Evolutionary conservation across 306 rosid species (phyloP).

Genomic region (Quercus agrifolia): DNA sequence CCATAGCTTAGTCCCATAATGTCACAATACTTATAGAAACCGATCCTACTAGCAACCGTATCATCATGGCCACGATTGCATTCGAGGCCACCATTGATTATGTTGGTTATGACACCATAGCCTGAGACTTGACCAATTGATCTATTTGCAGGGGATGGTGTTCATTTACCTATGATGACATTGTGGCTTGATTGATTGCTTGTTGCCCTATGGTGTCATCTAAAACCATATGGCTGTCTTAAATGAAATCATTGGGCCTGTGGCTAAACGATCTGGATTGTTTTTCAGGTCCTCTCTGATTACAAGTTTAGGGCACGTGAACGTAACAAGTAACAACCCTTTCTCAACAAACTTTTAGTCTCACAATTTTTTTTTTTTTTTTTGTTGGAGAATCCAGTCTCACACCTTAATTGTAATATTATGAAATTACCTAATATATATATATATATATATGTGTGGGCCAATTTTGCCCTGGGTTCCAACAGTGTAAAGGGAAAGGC

Average conservation of each 20-base stretch:
- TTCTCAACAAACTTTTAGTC: neutral
- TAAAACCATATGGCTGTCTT: slow-evolving; percentile 67
- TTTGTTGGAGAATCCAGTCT: no score
- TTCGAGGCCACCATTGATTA: slow-evolving; percentile 51
- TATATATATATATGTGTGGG: no score
- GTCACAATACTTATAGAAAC: no score
- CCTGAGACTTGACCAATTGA: slow-evolving; percentile 35
- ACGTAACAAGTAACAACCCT: no score
- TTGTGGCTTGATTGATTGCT: slow-evolving; percentile 53
- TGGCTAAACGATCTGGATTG: slow-evolving; percentile 53
- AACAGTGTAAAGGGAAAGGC: no score
- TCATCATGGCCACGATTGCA: slow-evolving; percentile 17
- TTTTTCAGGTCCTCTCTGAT: slow-evolving; percentile 40
- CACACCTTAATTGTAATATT: no score
- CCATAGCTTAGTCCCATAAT: slow-evolving; percentile 15
- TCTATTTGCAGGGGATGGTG: slow-evolving; percentile 26
- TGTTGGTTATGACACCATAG: slow-evolving; percentile 44
- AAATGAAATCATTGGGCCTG: slow-evolving; percentile 41
- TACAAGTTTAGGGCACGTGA: slow-evolving; percentile 19
- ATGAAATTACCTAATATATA: no score
- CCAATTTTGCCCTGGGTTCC: no score
- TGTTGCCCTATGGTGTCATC: slow-evolving; percentile 57
- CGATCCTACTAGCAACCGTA: slow-evolving; percentile 36
- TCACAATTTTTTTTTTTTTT: no score
- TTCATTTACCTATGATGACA: slow-evolving; percentile 42